Percentiles rank a stretch among this genome's conserved stretches.
Conservation (phyloP, 2,329 filamentous ascomycete species). For the Fusarium mangiferae region DNA sequence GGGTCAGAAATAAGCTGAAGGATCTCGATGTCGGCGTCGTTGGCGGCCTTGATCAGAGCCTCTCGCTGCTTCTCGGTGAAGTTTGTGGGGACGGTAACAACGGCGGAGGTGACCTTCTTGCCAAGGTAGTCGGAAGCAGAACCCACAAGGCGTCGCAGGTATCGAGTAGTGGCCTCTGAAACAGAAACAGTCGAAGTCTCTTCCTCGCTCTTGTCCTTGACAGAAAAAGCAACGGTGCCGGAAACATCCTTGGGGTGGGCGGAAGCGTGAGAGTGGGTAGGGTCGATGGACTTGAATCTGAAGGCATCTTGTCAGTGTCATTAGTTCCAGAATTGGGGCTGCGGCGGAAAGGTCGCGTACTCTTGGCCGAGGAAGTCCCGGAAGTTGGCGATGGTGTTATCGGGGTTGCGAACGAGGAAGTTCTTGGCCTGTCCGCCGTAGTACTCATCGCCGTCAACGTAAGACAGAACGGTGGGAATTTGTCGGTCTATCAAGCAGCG, state of each 20-base stretch:
- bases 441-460: constrained; percentile 96
- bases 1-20: constrained; percentile 95
- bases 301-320: constrained; percentile 27
- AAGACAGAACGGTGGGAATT: constrained; percentile 93
- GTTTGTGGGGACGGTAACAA: constrained; percentile 94
- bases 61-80: constrained; percentile 88
- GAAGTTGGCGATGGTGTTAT: constrained; percentile 96
- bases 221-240: constrained; percentile 80
- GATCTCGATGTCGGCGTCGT: constrained; percentile 84
- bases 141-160: constrained; percentile 81
- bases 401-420: constrained; percentile 90
- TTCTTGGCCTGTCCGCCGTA: constrained; percentile 95
- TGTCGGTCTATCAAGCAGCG: constrained; percentile 77
- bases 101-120: constrained; percentile 92
- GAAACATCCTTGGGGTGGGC: constrained; percentile 85
- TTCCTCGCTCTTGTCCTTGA: constrained; percentile 79
- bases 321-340: constrained; percentile 1
- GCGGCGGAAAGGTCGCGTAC: constrained; percentile 59
- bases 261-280: constrained; percentile 91
- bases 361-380: constrained; percentile 95
- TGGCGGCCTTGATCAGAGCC: constrained; percentile 80
- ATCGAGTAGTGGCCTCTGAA: constrained; percentile 84
- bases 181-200: constrained; percentile 76
- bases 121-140: constrained; percentile 93
- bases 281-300: constrained; percentile 94